phyloP scores from a whole-genome alignment of 2,329 filamentous ascomycete species.

The Pseudogymnoascus sp. region DNA sequence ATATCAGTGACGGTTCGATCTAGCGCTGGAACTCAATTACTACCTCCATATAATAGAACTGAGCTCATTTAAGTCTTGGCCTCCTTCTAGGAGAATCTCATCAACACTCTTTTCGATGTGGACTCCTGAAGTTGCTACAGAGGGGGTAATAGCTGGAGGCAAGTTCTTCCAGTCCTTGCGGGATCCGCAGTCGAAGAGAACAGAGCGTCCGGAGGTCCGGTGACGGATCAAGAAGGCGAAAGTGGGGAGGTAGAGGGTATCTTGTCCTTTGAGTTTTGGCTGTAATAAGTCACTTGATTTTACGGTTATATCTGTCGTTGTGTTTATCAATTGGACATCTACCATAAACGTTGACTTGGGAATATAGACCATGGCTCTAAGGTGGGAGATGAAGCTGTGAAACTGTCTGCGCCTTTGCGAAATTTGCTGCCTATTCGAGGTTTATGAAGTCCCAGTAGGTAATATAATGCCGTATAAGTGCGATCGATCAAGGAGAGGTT shows the following conservation, averaged over 20 bases:
- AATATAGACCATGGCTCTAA: not conserved
- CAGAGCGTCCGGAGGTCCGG: conserved; percentile 12
- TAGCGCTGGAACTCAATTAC: not conserved
- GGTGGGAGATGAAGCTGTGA: not conserved
- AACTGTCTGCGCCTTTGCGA: not conserved
- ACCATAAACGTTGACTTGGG: not conserved
- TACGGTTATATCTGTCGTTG: not conserved
- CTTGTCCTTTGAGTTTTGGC: not conserved
- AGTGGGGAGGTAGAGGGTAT: not conserved
- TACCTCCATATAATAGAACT: conserved; percentile 29
- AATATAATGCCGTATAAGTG: not conserved
- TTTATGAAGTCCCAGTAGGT: not conserved
- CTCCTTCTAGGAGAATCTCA: conserved; percentile 29
- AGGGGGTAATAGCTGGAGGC: conserved; percentile 18
- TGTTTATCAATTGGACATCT: conserved; percentile 1
- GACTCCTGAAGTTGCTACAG: conserved; percentile 19
- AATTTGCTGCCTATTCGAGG: not conserved
- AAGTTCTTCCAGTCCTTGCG: conserved; percentile 27
- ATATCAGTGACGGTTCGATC: not conserved
- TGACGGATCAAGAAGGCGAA: not conserved
- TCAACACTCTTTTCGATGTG: conserved; percentile 24
- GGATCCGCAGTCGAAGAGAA: conserved; percentile 26
- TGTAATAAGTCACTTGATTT: not conserved
- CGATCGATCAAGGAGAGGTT: not conserved
- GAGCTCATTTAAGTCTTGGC: conserved; percentile 26